Percentiles rank a stretch among this genome's conserved stretches.
These are phyloP conservation scores for Echinosophora koreensis DNA, from an alignment of 306 rosid species.

Conservation along the genomic window DNA sequence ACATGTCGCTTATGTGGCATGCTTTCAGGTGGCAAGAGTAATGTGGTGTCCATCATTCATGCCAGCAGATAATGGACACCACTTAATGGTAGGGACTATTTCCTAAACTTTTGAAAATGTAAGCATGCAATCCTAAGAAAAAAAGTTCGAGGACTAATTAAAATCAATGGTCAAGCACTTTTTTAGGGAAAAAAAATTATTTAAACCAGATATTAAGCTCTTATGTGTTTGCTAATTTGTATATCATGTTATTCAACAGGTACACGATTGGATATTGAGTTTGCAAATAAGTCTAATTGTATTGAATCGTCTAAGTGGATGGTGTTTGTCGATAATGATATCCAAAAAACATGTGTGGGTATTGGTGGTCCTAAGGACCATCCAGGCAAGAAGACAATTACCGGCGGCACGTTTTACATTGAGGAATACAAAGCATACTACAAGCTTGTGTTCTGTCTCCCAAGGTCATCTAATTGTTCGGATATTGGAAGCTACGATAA, in stretches of 20 bases:
- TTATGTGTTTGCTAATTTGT: too few relatives aligned
- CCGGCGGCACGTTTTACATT: constrained; percentile 17
- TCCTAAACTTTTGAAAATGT: too few relatives aligned
- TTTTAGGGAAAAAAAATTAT: too few relatives aligned
- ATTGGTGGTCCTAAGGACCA: constrained; percentile 27
- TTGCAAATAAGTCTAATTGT: neutral
- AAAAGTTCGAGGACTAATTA: too few relatives aligned
- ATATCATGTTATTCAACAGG: neutral
- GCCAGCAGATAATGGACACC: too few relatives aligned
- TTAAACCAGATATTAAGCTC: too few relatives aligned
- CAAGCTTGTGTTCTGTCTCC: constrained; percentile 19
- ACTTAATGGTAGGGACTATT: too few relatives aligned
- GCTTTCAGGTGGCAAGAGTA: too few relatives aligned
- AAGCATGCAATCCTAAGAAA: too few relatives aligned
- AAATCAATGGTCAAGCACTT: too few relatives aligned
- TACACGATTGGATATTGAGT: constrained; percentile 17
- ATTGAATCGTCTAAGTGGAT: constrained; percentile 12
- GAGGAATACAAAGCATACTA: neutral
- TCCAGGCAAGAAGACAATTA: neutral
- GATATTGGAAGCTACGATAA: constrained; percentile 36
- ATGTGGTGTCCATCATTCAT: too few relatives aligned
- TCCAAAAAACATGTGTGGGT: constrained; percentile 9
- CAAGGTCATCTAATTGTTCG: neutral
- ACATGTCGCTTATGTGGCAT: too few relatives aligned
- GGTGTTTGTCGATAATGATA: constrained; percentile 8